phyloP scores from a whole-genome alignment of 768 basidiomycete genomes.

The Mycena floridula region DNA sequence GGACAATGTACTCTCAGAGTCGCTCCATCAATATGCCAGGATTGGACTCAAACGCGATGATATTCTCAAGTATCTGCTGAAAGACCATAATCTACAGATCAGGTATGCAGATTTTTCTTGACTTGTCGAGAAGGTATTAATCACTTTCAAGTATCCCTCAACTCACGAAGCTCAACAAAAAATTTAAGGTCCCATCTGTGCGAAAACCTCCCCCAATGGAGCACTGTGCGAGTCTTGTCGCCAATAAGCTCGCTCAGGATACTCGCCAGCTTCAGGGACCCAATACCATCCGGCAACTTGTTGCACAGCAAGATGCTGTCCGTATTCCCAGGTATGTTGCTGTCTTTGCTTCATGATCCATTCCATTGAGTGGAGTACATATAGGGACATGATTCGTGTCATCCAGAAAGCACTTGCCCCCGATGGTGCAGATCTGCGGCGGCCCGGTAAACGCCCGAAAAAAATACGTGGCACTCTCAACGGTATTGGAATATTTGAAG shows the following conservation, averaged over 20 bases:
- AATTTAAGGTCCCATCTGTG: neutral
- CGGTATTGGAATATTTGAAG: slow-evolving; percentile 3
- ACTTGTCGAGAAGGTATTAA: too few relatives aligned
- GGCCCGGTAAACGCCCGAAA: neutral
- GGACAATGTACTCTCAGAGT: too few relatives aligned
- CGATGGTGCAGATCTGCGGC: neutral
- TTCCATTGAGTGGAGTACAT: too few relatives aligned
- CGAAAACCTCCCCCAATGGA: neutral
- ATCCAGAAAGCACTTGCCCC: neutral
- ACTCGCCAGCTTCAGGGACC: neutral
- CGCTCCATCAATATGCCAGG: too few relatives aligned
- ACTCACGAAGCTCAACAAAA: neutral
- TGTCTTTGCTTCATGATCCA: too few relatives aligned
- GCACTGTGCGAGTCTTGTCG: neutral
- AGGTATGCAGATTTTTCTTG: too few relatives aligned
- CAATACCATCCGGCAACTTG: neutral
- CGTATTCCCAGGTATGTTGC: neutral
- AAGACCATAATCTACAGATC: too few relatives aligned
- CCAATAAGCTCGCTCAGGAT: neutral
- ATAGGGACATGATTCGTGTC: neutral
- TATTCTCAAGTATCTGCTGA: too few relatives aligned
- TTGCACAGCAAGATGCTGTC: neutral
- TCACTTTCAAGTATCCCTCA: neutral
- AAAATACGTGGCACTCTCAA: slow-evolving; percentile 1
- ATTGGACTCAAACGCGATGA: too few relatives aligned